phyloP scores from a whole-genome alignment of 805 yeast species.

The Saccharomycopsis selenospora region DNA sequence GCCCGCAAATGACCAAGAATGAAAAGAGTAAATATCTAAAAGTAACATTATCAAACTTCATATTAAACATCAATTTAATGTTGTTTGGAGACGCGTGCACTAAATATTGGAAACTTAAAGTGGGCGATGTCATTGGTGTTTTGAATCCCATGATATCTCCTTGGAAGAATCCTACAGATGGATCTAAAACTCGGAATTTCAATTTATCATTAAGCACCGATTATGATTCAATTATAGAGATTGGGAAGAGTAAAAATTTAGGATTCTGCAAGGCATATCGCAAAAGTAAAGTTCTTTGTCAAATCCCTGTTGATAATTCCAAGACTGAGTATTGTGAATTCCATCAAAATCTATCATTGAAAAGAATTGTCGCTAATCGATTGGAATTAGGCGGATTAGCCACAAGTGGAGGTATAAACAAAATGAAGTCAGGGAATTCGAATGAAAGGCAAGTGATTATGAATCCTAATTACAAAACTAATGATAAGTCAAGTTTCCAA shows the following conservation, averaged over 20 bases:
- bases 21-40: conserved; percentile 48
- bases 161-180: conserved; percentile 27
- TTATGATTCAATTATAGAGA: conserved; percentile 51
- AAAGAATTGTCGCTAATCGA: conserved; percentile 49
- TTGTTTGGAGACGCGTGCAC: conserved; percentile 63
- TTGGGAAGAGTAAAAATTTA: conserved; percentile 63
- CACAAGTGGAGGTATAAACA: conserved; percentile 42
- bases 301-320: conserved; percentile 49
- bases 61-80: conserved; percentile 49
- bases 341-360: conserved; percentile 56
- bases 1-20: conserved; percentile 38
- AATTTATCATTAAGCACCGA: conserved; percentile 48
- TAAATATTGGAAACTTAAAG: conserved; percentile 61
- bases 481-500: conserved; percentile 13
- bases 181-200: conserved; percentile 35
- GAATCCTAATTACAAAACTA: conserved; percentile 16
- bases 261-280: conserved; percentile 53
- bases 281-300: conserved; percentile 50
- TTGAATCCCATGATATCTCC: conserved; percentile 64
- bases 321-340: conserved; percentile 56
- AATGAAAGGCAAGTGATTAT: conserved; percentile 11
- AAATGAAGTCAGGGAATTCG: not conserved
- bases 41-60: conserved; percentile 62
- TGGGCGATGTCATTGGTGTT: conserved; percentile 69
- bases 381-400: conserved; percentile 67